Base-by-base conservation (phyloP, 2,329 filamentous ascomycete species). In the Fusarium luffae region DNA sequence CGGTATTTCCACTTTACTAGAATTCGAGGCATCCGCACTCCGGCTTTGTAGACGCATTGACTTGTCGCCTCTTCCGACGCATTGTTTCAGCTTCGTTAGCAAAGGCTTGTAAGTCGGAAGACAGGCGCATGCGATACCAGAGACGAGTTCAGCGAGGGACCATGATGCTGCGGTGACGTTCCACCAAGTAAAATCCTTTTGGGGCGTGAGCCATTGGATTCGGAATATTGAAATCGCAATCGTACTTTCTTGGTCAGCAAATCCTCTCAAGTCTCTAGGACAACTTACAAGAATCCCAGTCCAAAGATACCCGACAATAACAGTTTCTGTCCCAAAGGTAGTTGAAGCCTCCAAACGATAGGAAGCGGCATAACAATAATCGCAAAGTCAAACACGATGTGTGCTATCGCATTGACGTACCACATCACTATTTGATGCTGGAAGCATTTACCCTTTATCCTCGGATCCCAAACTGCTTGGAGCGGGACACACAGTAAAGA, bases 71-170 rank as follows among this genome's bases (percentile, higher is more conserved):
- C 55, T 30, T 9, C 0, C 2, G 0, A 59, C 7, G 5, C 48
- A 43, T 2, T 21, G 12, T 25, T 60, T 62, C 3, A 58, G 8
- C 7, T 34, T 34, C 2, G 2, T 5, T 0, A 73, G 19, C 3
- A 73, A 18, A 0, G 70, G 70, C 3, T 66, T 63, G 6, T 58
- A 63, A 0, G 70, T 72, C 0, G 71, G 67, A 8, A 74, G 55
- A 4, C 71, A 74, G 10, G 71, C 62, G 21, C 71, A 74, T 7
- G 56, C 46, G n/a, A 71, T 72, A 2, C 59, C 67, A 2, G 69
- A 71, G 2, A 64, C 63, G 7, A 74, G 27, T 18, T 74, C 71
- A 0, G 71, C 69, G 0, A 74, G 57, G 0, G 71, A 74, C 71
- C 71, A 74, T 0, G 42, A 61, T 0, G 71, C 67, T 9, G 66